phyloP scores from a whole-genome alignment of 106 monocot genomes.

The Xerophyta viscosa region DNA sequence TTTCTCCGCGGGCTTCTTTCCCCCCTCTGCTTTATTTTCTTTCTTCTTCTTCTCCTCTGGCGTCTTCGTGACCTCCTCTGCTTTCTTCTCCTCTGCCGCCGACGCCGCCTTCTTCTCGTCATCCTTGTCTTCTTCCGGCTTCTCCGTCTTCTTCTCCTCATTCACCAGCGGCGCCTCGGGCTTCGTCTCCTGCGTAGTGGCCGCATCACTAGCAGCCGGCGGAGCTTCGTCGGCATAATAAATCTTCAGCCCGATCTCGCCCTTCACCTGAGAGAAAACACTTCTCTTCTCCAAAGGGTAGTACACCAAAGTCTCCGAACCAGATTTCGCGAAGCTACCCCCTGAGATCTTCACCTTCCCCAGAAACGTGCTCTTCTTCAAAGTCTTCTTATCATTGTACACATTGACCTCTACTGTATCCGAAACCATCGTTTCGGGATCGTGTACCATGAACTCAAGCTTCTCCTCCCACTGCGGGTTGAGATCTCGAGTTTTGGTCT shows the following conservation, averaged over 20 bases:
- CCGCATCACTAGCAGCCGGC: background rate
- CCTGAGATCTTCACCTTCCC: conserved; percentile 85
- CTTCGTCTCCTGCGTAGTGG: conserved; percentile 8
- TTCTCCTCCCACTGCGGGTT: conserved; percentile 88
- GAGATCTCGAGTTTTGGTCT: conserved; percentile 61
- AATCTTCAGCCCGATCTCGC: conserved; percentile 78
- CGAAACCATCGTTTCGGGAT: conserved; percentile 47
- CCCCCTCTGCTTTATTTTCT: conserved; percentile 12
- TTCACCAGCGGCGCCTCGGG: background rate
- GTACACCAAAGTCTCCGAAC: conserved; percentile 50
- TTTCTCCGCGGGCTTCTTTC: conserved; percentile 21
- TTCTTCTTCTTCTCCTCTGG: conserved; percentile 10
- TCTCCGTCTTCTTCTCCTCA: conserved; percentile 23
- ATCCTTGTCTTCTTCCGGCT: background rate
- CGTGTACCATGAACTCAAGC: conserved; percentile 83
- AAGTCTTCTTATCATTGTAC: conserved; percentile 82
- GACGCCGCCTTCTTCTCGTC: conserved; percentile 6
- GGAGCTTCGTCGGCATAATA: conserved; percentile 49
- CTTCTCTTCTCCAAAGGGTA: conserved; percentile 95
- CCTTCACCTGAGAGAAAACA: conserved; percentile 89
- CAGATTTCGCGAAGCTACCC: conserved; percentile 38
- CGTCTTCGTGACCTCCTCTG: too few relatives aligned
- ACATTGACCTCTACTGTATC: conserved; percentile 77
- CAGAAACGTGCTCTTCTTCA: conserved; percentile 45
- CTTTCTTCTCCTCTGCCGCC: conserved; percentile 5